Evolutionary conservation across 208 protist species (phyloP), one percentile per base, ranked within the genome.

Genomic region (Lotmaria passim): DNA sequence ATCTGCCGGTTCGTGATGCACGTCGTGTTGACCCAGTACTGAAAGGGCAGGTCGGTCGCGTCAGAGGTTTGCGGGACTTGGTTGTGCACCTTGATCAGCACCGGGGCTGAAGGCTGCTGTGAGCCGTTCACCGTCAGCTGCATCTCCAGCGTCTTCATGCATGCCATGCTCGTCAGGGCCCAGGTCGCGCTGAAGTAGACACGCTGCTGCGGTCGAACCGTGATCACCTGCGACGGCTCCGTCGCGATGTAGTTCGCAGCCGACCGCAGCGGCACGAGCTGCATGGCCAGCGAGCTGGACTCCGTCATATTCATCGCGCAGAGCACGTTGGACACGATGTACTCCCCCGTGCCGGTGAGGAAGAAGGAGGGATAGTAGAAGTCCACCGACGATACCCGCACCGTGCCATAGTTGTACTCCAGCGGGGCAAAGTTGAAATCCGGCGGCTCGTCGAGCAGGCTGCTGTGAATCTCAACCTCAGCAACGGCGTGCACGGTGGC

Each of bases 301-400:
- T 93, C 86, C 14, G 89, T 96, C 83, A 92, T 91, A 69, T 96
- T 96, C 86, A 94, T 94, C 26, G 82, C 91, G 63, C 86, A 94
- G 31, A 96, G 63, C 19, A 94, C 85, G 70, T 89, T 96, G 15
- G 86, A 92, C 30, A 96, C 85, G 33, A 93, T 86, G 74, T 93
- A 96, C 69, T 91, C 80, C 2, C 91, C 88, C 2, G 75, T 69
- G 26, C 75, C 81, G 2, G 84, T 86, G 33, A 94, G 79, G 34
- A 93, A 71, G 60, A 93, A 94, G 21, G 91, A 80, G 14, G 91
- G 91, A 65, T 89, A 96, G 70, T 90, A 93, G 50, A 96, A 89
- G 65, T 95, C 86, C 17, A 91, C 48, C 11, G 87, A 89, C 19
- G 90, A 95, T 3, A 93, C 86, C 36, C 91, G 87, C 33, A 96